Evolutionary conservation across 2,329 filamentous ascomycete species (phyloP), one percentile per base, ranked within the genome.

Genomic region (Hypoxylon sp.): DNA sequence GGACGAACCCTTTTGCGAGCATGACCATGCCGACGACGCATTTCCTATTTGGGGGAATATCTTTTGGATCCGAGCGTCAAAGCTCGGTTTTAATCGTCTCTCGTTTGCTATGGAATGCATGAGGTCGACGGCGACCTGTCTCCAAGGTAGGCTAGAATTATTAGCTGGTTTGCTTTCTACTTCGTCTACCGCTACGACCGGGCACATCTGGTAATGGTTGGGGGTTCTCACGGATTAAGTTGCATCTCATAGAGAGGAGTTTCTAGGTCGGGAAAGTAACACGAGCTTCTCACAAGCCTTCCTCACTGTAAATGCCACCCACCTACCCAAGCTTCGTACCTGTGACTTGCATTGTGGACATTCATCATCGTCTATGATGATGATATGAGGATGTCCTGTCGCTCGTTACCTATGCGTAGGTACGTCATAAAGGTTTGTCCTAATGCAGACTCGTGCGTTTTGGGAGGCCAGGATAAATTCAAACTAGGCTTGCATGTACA

Each of bases 281-380:
- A 66, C 62, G 72, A 72, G 71, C 72, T 75, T 73, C 73, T 72
- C 73, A 75, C 60, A 69, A 64, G 68, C 66, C 73, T 76, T 50
- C 69, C 70, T 72, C 71, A 73, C 56, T 67, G 73, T 72, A 74
- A 72, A 69, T 75, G 69, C 58, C 61, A 56, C 61, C 67, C 57
- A 72, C 64, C 66, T 70, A 63, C 65, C 68, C 72, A 61, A 68
- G 63, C 49, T 63, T 72, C 49, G 51, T 70, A 67, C 48, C 54
- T 64, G 74, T 75, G 74, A 75, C 53, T 64, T 73, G 64, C 58
- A 35, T 55, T 60, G 53, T 61, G 57, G 51, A 35, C 49, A 61
- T 17, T 58, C 30, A 22, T 53, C 60, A 44, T 59, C 62, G n/a
- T n/a, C n/a, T n/a, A 27, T 27, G 3, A 30, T 51, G n/a, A 50